A percentile compares a stretch with the other conserved stretches of the same genome.
phyloP scores from a whole-genome alignment of 495 filamentous ascomycete species.

The Letharia lupina region DNA sequence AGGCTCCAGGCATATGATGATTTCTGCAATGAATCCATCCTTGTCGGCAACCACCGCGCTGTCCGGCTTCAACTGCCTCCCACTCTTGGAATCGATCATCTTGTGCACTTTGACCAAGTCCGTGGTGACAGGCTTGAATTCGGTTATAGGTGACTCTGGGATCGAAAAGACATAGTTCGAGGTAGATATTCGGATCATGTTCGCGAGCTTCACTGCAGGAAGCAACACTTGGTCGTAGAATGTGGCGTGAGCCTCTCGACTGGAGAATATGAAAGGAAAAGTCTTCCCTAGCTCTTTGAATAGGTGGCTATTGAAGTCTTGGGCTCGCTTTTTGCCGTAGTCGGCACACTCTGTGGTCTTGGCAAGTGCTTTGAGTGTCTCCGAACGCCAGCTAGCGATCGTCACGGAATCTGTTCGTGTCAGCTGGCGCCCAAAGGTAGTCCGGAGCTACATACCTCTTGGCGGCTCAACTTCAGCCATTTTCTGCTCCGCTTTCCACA shows the following conservation, averaged over 20 bases:
- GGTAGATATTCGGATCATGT: constrained; percentile 14
- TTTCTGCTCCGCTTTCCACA: constrained; percentile 4
- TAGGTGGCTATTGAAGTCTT: not conserved
- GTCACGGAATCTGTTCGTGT: constrained; percentile 8
- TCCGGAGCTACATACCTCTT: constrained; percentile 10
- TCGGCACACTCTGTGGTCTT: not conserved
- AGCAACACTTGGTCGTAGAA: constrained; percentile 9
- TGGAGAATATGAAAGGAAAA: constrained; percentile 4
- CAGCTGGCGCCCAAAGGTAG: not conserved
- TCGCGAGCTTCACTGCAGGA: constrained; percentile 14
- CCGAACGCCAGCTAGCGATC: constrained; percentile 20
- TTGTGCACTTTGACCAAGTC: not conserved
- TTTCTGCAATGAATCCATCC: constrained; percentile 3
- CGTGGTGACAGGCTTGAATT: not conserved
- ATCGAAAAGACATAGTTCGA: not conserved
- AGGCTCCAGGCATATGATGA: constrained; percentile 10
- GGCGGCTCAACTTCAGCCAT: constrained; percentile 18
- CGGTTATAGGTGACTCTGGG: not conserved
- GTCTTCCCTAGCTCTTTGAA: not conserved
- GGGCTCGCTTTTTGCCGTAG: not conserved
- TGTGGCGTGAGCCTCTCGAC: not conserved
- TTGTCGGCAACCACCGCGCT: constrained; percentile 1
- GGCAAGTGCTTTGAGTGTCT: constrained; percentile 20
- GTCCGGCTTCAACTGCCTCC: constrained; percentile 12
- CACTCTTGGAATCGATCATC: constrained; percentile 11